phyloP scores from a whole-genome alignment of 1,139 yeast species.

The Casaregolazyma lundiana region DNA sequence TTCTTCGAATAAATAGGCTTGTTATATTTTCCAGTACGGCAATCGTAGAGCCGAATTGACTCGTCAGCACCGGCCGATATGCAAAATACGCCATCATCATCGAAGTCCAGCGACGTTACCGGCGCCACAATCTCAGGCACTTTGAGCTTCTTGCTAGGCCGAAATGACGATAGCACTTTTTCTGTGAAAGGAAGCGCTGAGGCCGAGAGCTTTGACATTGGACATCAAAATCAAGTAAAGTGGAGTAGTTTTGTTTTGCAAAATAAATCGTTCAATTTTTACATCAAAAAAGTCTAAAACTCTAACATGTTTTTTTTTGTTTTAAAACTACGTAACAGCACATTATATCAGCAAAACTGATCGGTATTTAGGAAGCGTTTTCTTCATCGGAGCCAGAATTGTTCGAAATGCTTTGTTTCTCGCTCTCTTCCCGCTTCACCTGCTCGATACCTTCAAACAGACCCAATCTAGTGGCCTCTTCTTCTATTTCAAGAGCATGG shows the following conservation, averaged over 20 bases:
- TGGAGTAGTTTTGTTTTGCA: background rate
- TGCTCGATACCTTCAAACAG: conserved; percentile 18
- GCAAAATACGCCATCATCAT: conserved; percentile 75
- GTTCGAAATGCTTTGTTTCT: conserved; percentile 4
- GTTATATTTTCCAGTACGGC: conserved; percentile 53
- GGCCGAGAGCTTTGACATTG: conserved; percentile 9
- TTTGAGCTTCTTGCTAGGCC: conserved; percentile 55
- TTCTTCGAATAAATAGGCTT: conserved; percentile 73
- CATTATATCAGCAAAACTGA: too few species aligned
- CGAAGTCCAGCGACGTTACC: conserved; percentile 79
- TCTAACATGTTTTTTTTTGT: too few species aligned
- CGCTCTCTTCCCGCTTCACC: conserved; percentile 9
- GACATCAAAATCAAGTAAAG: too few species aligned
- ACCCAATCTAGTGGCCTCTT: conserved; percentile 29
- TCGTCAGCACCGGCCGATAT: conserved; percentile 75
- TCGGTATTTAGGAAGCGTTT: background rate
- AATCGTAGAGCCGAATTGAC: conserved; percentile 78
- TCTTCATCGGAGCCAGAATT: background rate
- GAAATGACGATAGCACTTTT: conserved; percentile 44
- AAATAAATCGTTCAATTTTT: background rate
- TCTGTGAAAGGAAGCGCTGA: conserved; percentile 35
- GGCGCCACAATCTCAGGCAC: conserved; percentile 48
- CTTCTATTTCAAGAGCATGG: conserved; percentile 25
- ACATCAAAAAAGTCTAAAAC: too few species aligned
- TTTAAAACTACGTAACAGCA: too few species aligned